A percentile compares a stretch with the other conserved stretches of the same genome.
Evolutionary conservation across 2,329 filamentous ascomycete genomes (phyloP).

Genomic region (Arthrinium phaeospermum): DNA sequence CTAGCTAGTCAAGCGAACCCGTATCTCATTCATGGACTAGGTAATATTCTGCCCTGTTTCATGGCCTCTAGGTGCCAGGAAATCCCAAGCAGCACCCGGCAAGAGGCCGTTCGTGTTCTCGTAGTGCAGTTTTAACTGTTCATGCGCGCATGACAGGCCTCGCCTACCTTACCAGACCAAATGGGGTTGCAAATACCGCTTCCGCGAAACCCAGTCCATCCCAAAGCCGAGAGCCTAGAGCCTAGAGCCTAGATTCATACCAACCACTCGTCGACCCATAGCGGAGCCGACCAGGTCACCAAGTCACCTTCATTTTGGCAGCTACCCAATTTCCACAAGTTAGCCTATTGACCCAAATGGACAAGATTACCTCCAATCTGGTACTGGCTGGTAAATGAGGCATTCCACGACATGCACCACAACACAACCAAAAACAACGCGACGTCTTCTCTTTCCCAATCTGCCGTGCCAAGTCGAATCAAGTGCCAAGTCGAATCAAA

Average conservation of each 20-base stretch:
- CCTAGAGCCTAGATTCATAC: no score
- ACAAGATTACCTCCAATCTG: not conserved
- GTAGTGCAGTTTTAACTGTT: not conserved
- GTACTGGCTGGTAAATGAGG: constrained; percentile 2
- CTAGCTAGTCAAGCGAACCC: not conserved
- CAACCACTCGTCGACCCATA: not conserved
- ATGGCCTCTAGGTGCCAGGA: not conserved
- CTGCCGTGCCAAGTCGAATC: not conserved
- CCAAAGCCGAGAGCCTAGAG: not conserved
- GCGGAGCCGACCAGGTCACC: not conserved
- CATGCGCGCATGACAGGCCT: not conserved
- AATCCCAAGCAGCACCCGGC: not conserved
- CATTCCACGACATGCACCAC: not conserved
- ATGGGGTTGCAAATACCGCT: not conserved
- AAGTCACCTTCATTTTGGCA: not conserved
- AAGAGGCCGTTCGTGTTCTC: not conserved
- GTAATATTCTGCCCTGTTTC: not conserved
- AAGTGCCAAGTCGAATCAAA: not conserved
- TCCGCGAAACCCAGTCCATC: not conserved
- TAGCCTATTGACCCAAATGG: constrained; percentile 7
- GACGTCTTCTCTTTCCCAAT: not conserved
- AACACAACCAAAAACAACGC: not conserved
- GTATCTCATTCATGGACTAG: not conserved
- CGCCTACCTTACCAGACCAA: not conserved
- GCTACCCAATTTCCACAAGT: not conserved